phyloP scores from a whole-genome alignment of 2,329 filamentous ascomycete species.

The Claviceps paspali region DNA sequence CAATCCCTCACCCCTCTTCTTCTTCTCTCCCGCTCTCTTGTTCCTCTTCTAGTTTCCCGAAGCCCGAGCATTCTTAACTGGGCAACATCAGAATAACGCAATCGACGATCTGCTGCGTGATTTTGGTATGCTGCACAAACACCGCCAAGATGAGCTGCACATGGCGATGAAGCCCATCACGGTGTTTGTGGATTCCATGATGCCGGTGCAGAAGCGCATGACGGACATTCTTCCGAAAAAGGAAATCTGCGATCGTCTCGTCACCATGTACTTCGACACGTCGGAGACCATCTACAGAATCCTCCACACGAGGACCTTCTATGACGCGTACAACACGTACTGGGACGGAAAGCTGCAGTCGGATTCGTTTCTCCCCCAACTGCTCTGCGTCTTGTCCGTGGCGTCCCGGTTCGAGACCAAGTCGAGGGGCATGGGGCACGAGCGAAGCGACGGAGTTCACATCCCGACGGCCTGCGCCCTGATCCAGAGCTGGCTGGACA shows the following conservation, averaged over 20 bases:
- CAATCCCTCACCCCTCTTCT: too few relatives aligned
- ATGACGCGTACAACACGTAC: slow-evolving; percentile 33
- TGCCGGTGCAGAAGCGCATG: slow-evolving; percentile 42
- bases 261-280: slow-evolving; percentile 32
- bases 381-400: slow-evolving; percentile 36
- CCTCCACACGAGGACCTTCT: slow-evolving; percentile 36
- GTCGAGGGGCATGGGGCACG: slow-evolving; percentile 32
- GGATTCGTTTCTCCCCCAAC: slow-evolving; percentile 37
- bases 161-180: slow-evolving; percentile 34
- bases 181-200: slow-evolving; percentile 43
- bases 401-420: slow-evolving; percentile 37
- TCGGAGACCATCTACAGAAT: slow-evolving; percentile 39
- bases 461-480: slow-evolving; percentile 41
- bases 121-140: slow-evolving; percentile 31
- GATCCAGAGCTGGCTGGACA: slow-evolving; percentile 37
- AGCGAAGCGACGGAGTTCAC: slow-evolving; percentile 38
- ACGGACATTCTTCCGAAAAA: slow-evolving; percentile 37
- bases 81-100: slow-evolving; percentile 7
- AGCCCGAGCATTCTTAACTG: slow-evolving; percentile 5
- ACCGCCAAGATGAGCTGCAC: slow-evolving; percentile 31
- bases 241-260: slow-evolving; percentile 33
- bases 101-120: slow-evolving; percentile 27
- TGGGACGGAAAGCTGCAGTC: slow-evolving; percentile 32
- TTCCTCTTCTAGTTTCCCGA: slow-evolving; percentile 5
- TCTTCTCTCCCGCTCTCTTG: too few relatives aligned